Percentiles rank a stretch among this genome's conserved stretches.
phyloP scores from a whole-genome alignment of 2,329 filamentous ascomycete genomes.

The Apiospora saccharicola region DNA sequence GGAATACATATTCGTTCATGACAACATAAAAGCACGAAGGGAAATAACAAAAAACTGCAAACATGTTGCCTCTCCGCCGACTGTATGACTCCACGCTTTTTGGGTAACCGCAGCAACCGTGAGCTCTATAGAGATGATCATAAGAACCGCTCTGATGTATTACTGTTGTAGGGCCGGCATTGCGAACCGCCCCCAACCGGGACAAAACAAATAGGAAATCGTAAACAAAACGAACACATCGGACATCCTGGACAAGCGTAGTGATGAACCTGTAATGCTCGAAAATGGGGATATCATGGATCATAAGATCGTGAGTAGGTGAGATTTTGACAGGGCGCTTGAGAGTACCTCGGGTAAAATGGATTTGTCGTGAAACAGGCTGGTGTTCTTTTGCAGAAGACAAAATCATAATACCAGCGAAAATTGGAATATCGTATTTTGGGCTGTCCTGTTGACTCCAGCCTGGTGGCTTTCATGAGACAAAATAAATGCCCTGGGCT shows the following conservation, averaged over 20 bases:
- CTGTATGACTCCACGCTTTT: conserved; percentile 22
- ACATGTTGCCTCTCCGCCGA: conserved; percentile 16
- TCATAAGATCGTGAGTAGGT: conserved; percentile 13
- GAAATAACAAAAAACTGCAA: not conserved
- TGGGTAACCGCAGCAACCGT: conserved; percentile 7
- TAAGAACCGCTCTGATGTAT: not conserved
- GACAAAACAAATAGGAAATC: not conserved
- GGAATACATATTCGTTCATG: not conserved
- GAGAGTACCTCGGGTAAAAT: not conserved
- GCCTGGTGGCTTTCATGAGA: not conserved
- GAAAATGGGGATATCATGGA: conserved; percentile 16
- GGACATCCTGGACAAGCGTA: conserved; percentile 2
- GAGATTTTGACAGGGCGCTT: not conserved
- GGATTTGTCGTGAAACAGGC: conserved; percentile 10
- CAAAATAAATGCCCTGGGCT: not conserved
- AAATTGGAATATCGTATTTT: not conserved
- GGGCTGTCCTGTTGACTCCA: conserved; percentile 10
- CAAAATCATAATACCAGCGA: not conserved
- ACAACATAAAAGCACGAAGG: not conserved
- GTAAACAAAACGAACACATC: not conserved
- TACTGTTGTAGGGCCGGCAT: not conserved
- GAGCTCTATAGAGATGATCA: conserved; percentile 18
- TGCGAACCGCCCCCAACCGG: not conserved
- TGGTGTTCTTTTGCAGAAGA: conserved; percentile 1
- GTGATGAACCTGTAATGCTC: conserved; percentile 3